Base-by-base conservation (phyloP, 495 filamentous ascomycete species). In the Hypoxylon subgilvum region DNA sequence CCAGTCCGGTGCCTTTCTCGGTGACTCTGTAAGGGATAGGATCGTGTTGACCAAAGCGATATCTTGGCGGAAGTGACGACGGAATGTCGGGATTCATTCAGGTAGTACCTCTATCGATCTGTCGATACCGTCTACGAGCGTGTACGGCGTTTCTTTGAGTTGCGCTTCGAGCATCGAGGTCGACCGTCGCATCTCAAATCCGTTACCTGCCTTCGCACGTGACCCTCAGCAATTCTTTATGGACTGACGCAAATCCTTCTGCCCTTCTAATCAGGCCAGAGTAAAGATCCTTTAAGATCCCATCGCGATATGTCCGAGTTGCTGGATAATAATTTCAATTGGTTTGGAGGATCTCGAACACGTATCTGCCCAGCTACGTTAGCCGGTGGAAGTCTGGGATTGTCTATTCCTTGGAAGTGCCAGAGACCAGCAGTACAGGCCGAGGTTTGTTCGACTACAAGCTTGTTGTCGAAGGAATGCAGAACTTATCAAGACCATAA, bases 1-100 rank as follows among this genome's bases (percentile, higher is more conserved):
- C 27, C 52, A 30, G 49, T 5, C 54, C 61, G 61, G 61, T 59
- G 45, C 14, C 54, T 64, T 55, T 64, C 50, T 64, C 54, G 61
- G 61, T 64, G 54, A 55, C 54, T 64, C 55, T 41, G 32, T 32
- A 25, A 49, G 30, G 34, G 21, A 53, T 52, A 41, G 46, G 60
- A 58, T 58, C 38, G 32, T 48, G 28, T 52, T 39, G 30, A 52
- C 42, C 14, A 52, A 58, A 58, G 14, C 16, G 35, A 44, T 51
- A 32, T 63, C 61, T 59, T 64, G 54, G 61, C 61, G 19, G 32
- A 16, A 54, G 6, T 39, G 47, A 58, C 48, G 38, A 59, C 61
- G 54, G 54, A 49, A 51, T 50, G 42, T 64, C 61, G 61, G 61
- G 54, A 59, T 28, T 50, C 32, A 23, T 19, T 40, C 45, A 51